Base-by-base conservation (phyloP, 306 rosid species). In the Quercus agrifolia region DNA sequence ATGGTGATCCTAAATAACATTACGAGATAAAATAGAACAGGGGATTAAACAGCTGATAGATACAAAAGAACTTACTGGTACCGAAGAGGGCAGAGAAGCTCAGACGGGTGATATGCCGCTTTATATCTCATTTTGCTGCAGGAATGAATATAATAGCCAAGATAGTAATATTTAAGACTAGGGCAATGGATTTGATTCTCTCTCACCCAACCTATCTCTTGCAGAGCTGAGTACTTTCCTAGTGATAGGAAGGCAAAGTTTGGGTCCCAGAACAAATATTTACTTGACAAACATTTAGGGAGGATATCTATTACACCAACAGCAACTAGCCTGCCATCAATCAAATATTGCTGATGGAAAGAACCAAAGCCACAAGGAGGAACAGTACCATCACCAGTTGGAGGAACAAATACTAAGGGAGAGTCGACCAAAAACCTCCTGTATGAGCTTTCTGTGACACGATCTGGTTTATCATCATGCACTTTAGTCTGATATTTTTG, bases 251-350 rank as follows among this genome's bases (percentile, higher is more conserved):
- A 91, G 59, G 99, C 96, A 86, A 89, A 93, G 85, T 93, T 93
- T 66, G 98, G 99, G 76, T 96, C 99, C 99, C 99, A 96, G 86
- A 93, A 93, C 80, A 96, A 81, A 83, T 96, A 96, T 88, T 93
- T 96, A 85, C 99, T 96, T 1, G 98, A 96, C 83, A 96, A 79
- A 90, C 97, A 91, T 76, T 80, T 93, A 49, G 99, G 99, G 70
- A 96, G 98, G 85, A 96, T 89, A 74, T 96, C 99, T 68, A 96
- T 76, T 74, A 96, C 99, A 80, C 99, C 99, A 77, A 96, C 99
- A 51, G 98, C 98, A 83, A 93, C 89, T 81, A 96, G 90, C 79
- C 80, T 82, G 41, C 90, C 98, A 46, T 96, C 97, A 81, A 93
- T 68, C 57, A 91, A 81, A 88, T 96, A 96, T 75, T 91, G 99